Evolutionary conservation across 345 rosid species (phyloP).

Genomic region (Rhizophora mangle): DNA sequence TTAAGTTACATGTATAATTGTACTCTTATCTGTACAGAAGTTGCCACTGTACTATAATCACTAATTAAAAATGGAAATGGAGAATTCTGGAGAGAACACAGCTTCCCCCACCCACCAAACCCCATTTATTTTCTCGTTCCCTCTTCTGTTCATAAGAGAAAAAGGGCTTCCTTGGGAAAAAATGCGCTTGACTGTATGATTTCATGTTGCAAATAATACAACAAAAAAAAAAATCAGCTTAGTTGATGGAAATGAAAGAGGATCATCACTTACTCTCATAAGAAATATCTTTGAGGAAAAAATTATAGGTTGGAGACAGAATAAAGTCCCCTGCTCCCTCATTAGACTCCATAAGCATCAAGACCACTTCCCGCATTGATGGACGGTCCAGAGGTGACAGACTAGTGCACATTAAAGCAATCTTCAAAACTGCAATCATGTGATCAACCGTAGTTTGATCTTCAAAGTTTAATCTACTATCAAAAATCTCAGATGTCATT

Average conservation of each 20-base stretch:
- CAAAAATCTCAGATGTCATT: slow-evolving; percentile 23
- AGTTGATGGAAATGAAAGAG: slow-evolving; percentile 15
- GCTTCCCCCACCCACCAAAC: no score
- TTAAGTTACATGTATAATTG: slow-evolving; percentile 15
- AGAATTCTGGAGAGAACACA: slow-evolving; percentile 1
- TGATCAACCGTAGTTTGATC: slow-evolving; percentile 21
- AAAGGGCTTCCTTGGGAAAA: neutral
- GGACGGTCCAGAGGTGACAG: slow-evolving; percentile 29
- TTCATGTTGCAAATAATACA: slow-evolving; percentile 15
- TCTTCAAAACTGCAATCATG: slow-evolving; percentile 27
- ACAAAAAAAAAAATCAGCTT: slow-evolving; percentile 18
- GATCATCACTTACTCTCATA: slow-evolving; percentile 20
- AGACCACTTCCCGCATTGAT: slow-evolving; percentile 35
- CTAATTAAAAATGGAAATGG: neutral
- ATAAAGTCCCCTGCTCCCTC: slow-evolving; percentile 18
- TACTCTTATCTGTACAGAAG: slow-evolving; percentile 25
- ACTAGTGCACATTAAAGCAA: slow-evolving; percentile 34
- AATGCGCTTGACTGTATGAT: slow-evolving; percentile 12
- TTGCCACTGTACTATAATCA: slow-evolving; percentile 12
- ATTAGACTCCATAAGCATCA: slow-evolving; percentile 34
- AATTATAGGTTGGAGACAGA: slow-evolving; percentile 10
- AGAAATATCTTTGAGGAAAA: slow-evolving; percentile 25
- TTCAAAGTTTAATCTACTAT: slow-evolving; percentile 24
- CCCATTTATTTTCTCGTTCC: no score
- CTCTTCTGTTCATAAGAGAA: no score